These are phyloP conservation scores for Chytriomyces hyalinus DNA, from an alignment of 192 early-diverging fungal genomes.

Conservation along the genomic window DNA sequence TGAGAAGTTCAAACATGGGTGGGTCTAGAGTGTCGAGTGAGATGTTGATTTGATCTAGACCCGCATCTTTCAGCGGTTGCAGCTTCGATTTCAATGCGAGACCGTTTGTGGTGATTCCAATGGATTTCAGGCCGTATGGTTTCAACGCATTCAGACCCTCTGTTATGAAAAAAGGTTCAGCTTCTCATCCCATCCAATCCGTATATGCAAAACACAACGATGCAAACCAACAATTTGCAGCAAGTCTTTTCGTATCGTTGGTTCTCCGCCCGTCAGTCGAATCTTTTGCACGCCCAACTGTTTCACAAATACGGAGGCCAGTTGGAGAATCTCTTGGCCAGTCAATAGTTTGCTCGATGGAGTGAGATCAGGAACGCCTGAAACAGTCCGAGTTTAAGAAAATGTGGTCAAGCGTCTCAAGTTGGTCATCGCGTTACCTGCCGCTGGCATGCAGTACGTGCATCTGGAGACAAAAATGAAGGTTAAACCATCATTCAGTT, in stretches of 20 bases:
- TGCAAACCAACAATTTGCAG: constrained; percentile 76
- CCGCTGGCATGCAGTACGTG: constrained; percentile 96
- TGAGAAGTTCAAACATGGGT: constrained; percentile 87
- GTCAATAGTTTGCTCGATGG: constrained; percentile 74
- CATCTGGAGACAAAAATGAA: constrained; percentile 46
- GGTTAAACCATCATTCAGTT: background rate
- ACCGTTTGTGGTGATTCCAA: constrained; percentile 96
- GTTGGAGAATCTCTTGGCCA: constrained; percentile 77
- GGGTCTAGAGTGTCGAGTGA: constrained; percentile 90
- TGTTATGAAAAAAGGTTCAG: constrained; percentile 3
- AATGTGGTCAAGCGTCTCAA: background rate
- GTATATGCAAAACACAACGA: background rate
- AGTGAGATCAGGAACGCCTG: constrained; percentile 41
- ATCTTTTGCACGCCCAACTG: constrained; percentile 90
- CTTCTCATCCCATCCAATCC: too few relatives aligned
- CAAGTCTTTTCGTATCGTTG: constrained; percentile 91
- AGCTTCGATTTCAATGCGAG: constrained; percentile 89
- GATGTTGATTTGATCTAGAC: constrained; percentile 88
- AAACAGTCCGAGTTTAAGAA: background rate
- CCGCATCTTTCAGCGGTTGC: constrained; percentile 66
- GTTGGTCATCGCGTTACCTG: constrained; percentile 60
- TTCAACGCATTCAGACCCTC: constrained; percentile 75
- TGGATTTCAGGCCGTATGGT: constrained; percentile 72
- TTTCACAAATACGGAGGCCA: constrained; percentile 83
- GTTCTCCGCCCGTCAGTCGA: constrained; percentile 94